Base-by-base conservation (phyloP, 768 basidiomycete genomes). In the Collybiopsis luxurians region DNA sequence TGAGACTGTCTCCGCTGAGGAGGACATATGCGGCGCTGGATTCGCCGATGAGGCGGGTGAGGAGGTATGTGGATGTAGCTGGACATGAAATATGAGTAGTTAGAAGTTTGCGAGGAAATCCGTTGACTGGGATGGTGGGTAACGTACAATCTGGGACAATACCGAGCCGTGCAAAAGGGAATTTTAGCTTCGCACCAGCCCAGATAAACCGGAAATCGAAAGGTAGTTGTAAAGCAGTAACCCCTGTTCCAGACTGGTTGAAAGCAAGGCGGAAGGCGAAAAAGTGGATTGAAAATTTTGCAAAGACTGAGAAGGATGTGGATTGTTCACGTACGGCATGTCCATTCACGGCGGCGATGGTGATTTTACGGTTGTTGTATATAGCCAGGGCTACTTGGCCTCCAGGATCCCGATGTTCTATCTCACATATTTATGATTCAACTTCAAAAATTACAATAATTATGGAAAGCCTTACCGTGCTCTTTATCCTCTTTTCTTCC, bases 141-240 rank as follows among this genome's bases (percentile, higher is more conserved):
- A 34, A 49, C 48, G 17, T 49, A 49, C 48, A 40, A 36, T 43
- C 81, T 3, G 79, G 69, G 3, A 72, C 69, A 27, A 81, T 79
- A 7, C 79, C 80, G 4, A 78, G 73, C 1, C 78, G 74, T 15
- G 80, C 71, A 61, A 83, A 83, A 1, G 81, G 80, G 48, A 80
- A 72, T 2, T 74, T 68, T 10, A 80, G 64, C 54, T 78, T 79
- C 1, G 81, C 79, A 23, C 76, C 76, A 10, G 67, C 66, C 80
- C 80, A 81, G 1, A 70, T 75, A 58, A 83, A 78, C 12, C 80
- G 79, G 42, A 81, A 75, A 59, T 81, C 80, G 59, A 77, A 80
- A 0, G 79, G 79, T 2, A 81, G 73, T 50, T 80, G 79, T 48
- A 81, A 56, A 0, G 70, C 77, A 0, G 79, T 80, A 62, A 80